Percentiles rank a stretch among this genome's conserved stretches.
These are phyloP conservation scores for Podila epicladia DNA, from an alignment of 192 early-diverging fungal genomes.

Conservation along the genomic window DNA sequence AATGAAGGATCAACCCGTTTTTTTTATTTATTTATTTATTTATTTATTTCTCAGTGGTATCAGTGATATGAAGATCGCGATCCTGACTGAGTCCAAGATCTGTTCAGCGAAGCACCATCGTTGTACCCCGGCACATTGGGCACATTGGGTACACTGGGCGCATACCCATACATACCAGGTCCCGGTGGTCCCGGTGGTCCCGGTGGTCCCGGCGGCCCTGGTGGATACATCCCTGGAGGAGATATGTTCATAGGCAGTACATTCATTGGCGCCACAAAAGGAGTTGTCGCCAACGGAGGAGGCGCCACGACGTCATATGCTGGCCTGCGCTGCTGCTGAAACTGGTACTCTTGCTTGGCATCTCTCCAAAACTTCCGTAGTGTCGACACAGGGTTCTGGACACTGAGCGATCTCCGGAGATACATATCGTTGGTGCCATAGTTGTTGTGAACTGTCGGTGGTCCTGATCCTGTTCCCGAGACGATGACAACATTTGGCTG, in stretches of 20 bases:
- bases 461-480: not conserved
- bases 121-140: too few relatives aligned
- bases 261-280: not conserved
- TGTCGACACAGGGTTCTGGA: not conserved
- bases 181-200: not conserved
- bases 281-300: not conserved
- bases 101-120: not conserved
- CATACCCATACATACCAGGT: not conserved
- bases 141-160: not conserved
- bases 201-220: not conserved
- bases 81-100: not conserved
- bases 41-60: not conserved
- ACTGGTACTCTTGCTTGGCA: not conserved
- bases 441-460: not conserved
- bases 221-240: not conserved
- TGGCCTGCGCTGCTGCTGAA: not conserved
- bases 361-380: slow-evolving; percentile 3
- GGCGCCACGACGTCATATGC: not conserved
- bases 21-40: too few relatives aligned
- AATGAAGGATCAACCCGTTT: not conserved
- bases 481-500: not conserved
- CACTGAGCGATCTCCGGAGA: not conserved
- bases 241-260: not conserved
- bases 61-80: not conserved
- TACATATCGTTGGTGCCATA: not conserved